phyloP scores from a whole-genome alignment of 176 grass and related monocot genomes.

The Oryza australiensis region DNA sequence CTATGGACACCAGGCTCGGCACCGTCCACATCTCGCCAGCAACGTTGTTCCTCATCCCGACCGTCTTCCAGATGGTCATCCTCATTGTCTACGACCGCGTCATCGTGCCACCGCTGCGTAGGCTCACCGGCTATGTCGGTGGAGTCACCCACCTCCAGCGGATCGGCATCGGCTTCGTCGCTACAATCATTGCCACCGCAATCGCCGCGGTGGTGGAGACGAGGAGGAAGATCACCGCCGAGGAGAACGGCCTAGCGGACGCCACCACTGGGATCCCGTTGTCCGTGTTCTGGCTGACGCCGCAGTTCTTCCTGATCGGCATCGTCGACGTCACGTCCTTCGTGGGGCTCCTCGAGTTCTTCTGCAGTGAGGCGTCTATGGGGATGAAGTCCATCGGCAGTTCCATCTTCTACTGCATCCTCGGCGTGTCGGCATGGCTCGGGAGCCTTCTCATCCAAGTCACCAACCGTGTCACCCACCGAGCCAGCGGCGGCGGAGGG shows the following conservation, averaged over 20 bases:
- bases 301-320: constrained; percentile 78
- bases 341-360: constrained; percentile 86
- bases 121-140: constrained; percentile 59
- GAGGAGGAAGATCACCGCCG: constrained; percentile 45
- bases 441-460: constrained; percentile 64
- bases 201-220: constrained; percentile 39
- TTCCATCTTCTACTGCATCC: constrained; percentile 76
- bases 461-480: constrained; percentile 53
- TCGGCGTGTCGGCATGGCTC: constrained; percentile 63
- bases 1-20: constrained; percentile 70
- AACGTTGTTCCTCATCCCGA: constrained; percentile 65
- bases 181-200: constrained; percentile 43
- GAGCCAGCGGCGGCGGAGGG: constrained; percentile 11
- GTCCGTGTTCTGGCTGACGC: constrained; percentile 69
- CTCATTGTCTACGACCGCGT: constrained; percentile 63
- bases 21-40: constrained; percentile 56
- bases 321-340: constrained; percentile 87
- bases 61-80: constrained; percentile 66
- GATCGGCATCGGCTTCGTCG: constrained; percentile 58
- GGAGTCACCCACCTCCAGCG: constrained; percentile 78
- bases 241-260: constrained; percentile 7
- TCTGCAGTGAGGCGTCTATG: constrained; percentile 67
- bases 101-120: constrained; percentile 55
- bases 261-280: constrained; percentile 32
- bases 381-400: constrained; percentile 89